Conservation (phyloP, 805 yeast species). For the Kregervanrija fluxuum region DNA sequence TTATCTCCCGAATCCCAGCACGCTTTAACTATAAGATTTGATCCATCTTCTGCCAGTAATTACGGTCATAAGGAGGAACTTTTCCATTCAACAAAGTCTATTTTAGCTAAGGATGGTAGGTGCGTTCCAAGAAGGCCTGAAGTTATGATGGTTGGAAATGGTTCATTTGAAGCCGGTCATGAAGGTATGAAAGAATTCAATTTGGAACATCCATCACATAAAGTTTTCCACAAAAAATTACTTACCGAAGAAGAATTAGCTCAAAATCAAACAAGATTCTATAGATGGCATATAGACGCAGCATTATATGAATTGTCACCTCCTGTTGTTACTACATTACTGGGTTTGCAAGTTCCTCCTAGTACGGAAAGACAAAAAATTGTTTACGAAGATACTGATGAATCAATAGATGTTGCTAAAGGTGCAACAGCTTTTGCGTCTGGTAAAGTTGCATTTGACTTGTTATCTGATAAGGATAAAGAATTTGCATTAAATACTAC, state of each 20-base stretch:
- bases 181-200: constrained; percentile 40
- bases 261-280: constrained; percentile 65
- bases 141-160: constrained; percentile 86
- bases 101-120: constrained; percentile 72
- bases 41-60: constrained; percentile 58
- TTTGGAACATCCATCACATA: constrained; percentile 80
- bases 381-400: constrained; percentile 60
- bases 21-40: constrained; percentile 67
- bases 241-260: constrained; percentile 59
- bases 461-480: constrained; percentile 62
- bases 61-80: constrained; percentile 82
- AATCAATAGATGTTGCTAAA: constrained; percentile 58
- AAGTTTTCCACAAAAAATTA: constrained; percentile 65
- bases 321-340: constrained; percentile 76
- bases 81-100: constrained; percentile 56
- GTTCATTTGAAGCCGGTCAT: constrained; percentile 43
- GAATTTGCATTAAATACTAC: constrained; percentile 68
- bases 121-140: constrained; percentile 80
- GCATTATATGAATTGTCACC: constrained; percentile 83
- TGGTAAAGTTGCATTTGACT: constrained; percentile 72
- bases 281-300: constrained; percentile 92
- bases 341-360: constrained; percentile 78
- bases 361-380: constrained; percentile 55
- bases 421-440: constrained; percentile 89
- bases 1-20: constrained; percentile 72